Evolutionary conservation across 148 eudicot species (phyloP), one percentile per base, ranked within the genome.

Genomic region (Diospyros lotus): DNA sequence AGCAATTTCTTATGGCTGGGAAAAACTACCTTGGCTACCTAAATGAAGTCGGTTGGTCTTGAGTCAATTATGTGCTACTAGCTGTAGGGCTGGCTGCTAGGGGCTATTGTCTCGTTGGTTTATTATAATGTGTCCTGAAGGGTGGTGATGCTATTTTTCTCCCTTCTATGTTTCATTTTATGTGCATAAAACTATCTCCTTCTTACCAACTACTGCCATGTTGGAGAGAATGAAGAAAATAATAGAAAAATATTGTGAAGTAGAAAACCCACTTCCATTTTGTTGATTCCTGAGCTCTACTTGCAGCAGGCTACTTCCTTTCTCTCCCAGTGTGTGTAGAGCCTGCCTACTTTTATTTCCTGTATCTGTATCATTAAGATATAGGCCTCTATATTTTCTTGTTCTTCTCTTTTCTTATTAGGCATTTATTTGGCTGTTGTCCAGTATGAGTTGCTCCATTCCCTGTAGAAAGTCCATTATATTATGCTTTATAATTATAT

Each of bases 31-130:
- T 40, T 38, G 40, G 40, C 44, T 11, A 17, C 41, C 28, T 55
- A n/a, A 40, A 68, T 38, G 46, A 55, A 54, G 63, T 70, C 41
- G 46, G 61, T n/a, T 54, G 61, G 12, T 68, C 58, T 69, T 69
- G 4, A 1, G 12, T 41, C 15, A 55, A 55, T 55, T 8, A 55
- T 54, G 44, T 41, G 62, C 50, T 56, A 41, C 11, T 41, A 70
- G 45, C 62, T 55, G n/a, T 40, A 38, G 41, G 7, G 38, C 8
- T 42, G 14, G 73, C 59, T 54, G 4, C 73, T 9, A 70, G 50
- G 6, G 9, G 50, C 59, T 70, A 10, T 11, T 40, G 62, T 53
- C 58, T 54, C 48, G 7, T 7, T 70, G 40, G 14, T 70, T 54
- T 6, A 15, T 13, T 2, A 3, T 55, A 42, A 18, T 15, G 7